Evolutionary conservation across 306 rosid genomes (phyloP).

Genomic region (Leucaena leucocephala): DNA sequence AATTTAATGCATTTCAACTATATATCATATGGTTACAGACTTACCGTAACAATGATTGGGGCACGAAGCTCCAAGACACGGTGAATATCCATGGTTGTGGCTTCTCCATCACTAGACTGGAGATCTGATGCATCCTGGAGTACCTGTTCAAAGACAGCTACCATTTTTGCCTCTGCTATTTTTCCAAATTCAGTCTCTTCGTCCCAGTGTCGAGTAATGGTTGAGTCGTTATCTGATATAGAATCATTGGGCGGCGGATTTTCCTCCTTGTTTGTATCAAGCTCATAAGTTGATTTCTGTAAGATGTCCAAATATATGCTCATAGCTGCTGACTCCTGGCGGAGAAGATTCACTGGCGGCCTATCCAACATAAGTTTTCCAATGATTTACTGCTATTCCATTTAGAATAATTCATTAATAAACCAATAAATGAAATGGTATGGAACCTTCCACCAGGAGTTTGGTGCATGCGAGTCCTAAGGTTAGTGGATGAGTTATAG

Average conservation of each 20-base stretch:
- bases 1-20: constrained; percentile 19
- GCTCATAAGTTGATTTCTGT: constrained; percentile 71
- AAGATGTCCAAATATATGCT: constrained; percentile 80
- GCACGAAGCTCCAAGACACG: constrained; percentile 88
- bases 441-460: constrained; percentile 61
- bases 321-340: constrained; percentile 88
- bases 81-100: constrained; percentile 82
- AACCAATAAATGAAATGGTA: not conserved
- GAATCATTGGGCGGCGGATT: constrained; percentile 37
- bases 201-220: constrained; percentile 41
- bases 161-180: constrained; percentile 83
- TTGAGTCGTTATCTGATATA: constrained; percentile 41
- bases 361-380: constrained; percentile 53
- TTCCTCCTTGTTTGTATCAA: constrained; percentile 45
- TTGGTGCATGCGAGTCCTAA: constrained; percentile 88
- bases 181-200: constrained; percentile 64
- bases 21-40: not conserved
- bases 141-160: constrained; percentile 83
- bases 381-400: constrained; percentile 28
- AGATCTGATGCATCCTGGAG: constrained; percentile 93
- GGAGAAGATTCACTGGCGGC: constrained; percentile 93
- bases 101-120: constrained; percentile 77
- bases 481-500: constrained; percentile 80
- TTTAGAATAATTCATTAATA: constrained; percentile 12
- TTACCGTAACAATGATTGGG: constrained; percentile 89